These are phyloP conservation scores for Teratosphaeria pseudoeucalypti DNA, from an alignment of 2,329 filamentous ascomycete genomes.

Conservation along the genomic window DNA sequence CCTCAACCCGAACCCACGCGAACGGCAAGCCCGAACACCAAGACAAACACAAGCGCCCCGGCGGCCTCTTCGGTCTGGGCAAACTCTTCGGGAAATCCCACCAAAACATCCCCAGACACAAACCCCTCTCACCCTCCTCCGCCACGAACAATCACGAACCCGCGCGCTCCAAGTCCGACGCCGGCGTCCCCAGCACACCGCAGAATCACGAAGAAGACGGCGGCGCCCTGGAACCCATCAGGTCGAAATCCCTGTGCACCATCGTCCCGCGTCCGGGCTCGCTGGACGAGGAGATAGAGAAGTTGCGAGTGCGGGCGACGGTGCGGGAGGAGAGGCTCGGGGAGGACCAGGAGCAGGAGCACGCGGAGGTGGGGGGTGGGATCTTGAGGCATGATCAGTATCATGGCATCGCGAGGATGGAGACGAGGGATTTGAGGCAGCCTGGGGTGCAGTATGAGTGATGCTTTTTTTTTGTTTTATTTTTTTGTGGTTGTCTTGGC, in stretches of 20 bases:
- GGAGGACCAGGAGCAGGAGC: not conserved
- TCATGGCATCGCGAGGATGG: slow-evolving; percentile 20
- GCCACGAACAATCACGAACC: slow-evolving; percentile 8
- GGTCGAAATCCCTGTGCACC: slow-evolving; percentile 11
- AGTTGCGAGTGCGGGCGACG: slow-evolving; percentile 19
- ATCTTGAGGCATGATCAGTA: slow-evolving; percentile 35
- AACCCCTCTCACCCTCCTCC: slow-evolving; percentile 1
- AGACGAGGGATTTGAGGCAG: slow-evolving; percentile 30
- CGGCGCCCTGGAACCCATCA: slow-evolving; percentile 7
- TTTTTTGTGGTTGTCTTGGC: not conserved
- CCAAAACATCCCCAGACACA: slow-evolving; percentile 2
- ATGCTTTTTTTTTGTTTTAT: not conserved
- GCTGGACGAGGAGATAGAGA: slow-evolving; percentile 14
- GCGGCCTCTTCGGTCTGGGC: slow-evolving; percentile 1
- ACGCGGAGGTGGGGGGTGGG: slow-evolving; percentile 24
- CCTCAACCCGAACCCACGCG: not conserved
- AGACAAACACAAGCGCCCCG: not conserved
- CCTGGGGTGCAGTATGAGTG: not conserved
- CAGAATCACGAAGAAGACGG: slow-evolving; percentile 15
- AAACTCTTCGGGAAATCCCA: not conserved
- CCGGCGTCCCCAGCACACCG: slow-evolving; percentile 7
- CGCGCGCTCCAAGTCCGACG: slow-evolving; percentile 19
- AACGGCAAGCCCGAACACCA: slow-evolving; percentile 3
- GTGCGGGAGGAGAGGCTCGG: slow-evolving; percentile 13
- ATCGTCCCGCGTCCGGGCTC: slow-evolving; percentile 3